Evolutionary conservation across 164 flowering plant species (phyloP).

Genomic region (Paratinospora sagittata): DNA sequence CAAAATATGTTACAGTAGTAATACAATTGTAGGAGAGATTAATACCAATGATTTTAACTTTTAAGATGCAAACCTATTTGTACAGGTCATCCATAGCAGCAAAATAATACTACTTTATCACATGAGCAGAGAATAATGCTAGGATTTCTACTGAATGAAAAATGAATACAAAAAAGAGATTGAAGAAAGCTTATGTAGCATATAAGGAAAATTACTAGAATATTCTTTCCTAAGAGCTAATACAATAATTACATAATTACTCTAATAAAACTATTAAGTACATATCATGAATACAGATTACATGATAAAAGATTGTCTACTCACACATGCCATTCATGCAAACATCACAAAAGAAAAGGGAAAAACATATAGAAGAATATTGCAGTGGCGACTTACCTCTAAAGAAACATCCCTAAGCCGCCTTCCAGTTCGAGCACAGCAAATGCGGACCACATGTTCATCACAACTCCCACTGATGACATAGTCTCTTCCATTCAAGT

Average conservation of each 20-base stretch:
- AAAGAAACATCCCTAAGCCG: constrained; percentile 72
- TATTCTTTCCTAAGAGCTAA: background rate
- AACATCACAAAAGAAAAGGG: background rate
- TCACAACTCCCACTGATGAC: constrained; percentile 83
- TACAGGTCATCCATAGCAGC: background rate
- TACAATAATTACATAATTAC: background rate
- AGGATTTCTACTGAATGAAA: no score
- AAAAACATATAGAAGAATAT: background rate
- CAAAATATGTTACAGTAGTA: no score
- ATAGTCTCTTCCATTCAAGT: constrained; percentile 85
- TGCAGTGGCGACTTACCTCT: constrained; percentile 42
- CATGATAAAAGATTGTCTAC: background rate
- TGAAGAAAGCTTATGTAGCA: no score
- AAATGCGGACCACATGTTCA: constrained; percentile 67
- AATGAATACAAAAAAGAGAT: no score
- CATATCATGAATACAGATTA: no score
- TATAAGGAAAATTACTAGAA: background rate
- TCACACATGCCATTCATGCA: background rate
- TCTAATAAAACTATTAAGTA: no score
- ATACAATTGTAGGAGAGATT: no score
- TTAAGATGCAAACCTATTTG: background rate
- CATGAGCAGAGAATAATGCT: no score
- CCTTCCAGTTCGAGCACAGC: constrained; percentile 92
- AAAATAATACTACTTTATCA: background rate
- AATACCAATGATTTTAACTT: no score